Conservation (phyloP, 768 basidiomycete genomes). For the Boletus rubescentipes region DNA sequence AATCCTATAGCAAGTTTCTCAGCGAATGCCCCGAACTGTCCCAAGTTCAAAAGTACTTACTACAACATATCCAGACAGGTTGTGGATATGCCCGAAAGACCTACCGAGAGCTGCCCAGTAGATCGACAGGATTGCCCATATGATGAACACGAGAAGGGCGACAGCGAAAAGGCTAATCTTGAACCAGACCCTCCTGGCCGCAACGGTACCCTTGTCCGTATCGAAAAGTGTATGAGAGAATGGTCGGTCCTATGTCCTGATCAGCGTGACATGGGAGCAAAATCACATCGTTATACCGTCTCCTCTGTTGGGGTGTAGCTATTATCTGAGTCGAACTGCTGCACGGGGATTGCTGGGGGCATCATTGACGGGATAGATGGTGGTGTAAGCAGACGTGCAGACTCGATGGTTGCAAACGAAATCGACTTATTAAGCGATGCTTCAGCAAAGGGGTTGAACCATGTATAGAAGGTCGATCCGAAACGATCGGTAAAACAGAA, state of each 20-base stretch:
- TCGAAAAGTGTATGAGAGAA: conserved; percentile 33
- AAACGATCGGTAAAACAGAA: neutral
- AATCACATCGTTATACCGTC: conserved; percentile 7
- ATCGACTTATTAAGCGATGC: conserved; percentile 20
- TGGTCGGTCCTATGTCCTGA: conserved; percentile 18
- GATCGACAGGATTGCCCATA: conserved; percentile 53
- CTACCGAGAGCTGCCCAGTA: conserved; percentile 62
- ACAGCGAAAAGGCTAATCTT: conserved; percentile 39
- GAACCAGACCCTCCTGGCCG: conserved; percentile 40
- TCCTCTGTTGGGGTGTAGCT: neutral
- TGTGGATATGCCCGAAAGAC: conserved; percentile 35
- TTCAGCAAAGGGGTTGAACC: neutral
- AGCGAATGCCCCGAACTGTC: neutral
- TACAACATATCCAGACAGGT: conserved; percentile 56
- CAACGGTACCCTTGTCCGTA: conserved; percentile 25
- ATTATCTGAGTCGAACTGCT: conserved; percentile 1
- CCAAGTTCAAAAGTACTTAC: conserved; percentile 35
- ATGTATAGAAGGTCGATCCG: neutral
- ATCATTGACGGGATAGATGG: neutral
- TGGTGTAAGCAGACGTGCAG: neutral
- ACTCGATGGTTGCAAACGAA: neutral
- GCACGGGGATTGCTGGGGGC: neutral
- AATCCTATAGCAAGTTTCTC: conserved; percentile 42
- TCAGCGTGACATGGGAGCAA: conserved; percentile 5
- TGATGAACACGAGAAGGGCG: conserved; percentile 39